Evolutionary conservation across 2,329 filamentous ascomycete genomes (phyloP).

Genomic region (Hypoxylon sp.): DNA sequence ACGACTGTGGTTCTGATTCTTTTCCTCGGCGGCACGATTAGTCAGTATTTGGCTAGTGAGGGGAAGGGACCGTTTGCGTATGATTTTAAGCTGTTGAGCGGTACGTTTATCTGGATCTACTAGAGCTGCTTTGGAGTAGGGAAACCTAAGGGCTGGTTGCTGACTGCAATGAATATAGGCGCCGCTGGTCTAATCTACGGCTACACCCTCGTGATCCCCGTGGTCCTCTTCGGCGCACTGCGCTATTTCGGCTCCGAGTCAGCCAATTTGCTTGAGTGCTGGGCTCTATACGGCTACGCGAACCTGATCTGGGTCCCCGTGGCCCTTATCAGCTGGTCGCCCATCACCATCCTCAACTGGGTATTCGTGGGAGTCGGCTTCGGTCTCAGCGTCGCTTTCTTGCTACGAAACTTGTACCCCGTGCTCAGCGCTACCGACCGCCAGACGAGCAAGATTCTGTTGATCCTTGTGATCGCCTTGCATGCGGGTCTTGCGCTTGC

Average conservation of each 20-base stretch:
- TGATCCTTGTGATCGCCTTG: constrained; percentile 85
- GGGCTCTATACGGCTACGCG: constrained; percentile 94
- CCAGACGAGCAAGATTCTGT: constrained; percentile 88
- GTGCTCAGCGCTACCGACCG: constrained; percentile 93
- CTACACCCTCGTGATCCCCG: constrained; percentile 89
- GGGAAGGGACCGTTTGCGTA: constrained; percentile 84
- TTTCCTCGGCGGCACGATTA: constrained; percentile 95
- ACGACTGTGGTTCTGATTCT: constrained; percentile 96
- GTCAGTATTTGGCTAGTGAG: constrained; percentile 82
- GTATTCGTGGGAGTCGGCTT: constrained; percentile 91
- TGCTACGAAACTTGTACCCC: constrained; percentile 89
- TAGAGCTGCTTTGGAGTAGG: background rate
- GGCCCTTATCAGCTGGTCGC: constrained; percentile 90
- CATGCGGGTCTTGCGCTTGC: constrained; percentile 92
- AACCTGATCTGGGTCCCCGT: constrained; percentile 98
- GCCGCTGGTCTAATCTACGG: constrained; percentile 95
- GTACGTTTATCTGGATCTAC: constrained; percentile 60
- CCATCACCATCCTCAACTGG: constrained; percentile 89
- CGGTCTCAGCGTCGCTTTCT: constrained; percentile 83
- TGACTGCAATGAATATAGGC: constrained; percentile 59
- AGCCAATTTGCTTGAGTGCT: constrained; percentile 94
- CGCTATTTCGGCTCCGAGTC: constrained; percentile 96
- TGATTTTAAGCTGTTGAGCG: constrained; percentile 90
- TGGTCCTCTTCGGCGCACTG: constrained; percentile 86
- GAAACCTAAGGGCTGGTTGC: background rate